Conservation (phyloP, 2,329 filamentous ascomycete species). For the Ceratocystis huliohia region DNA sequence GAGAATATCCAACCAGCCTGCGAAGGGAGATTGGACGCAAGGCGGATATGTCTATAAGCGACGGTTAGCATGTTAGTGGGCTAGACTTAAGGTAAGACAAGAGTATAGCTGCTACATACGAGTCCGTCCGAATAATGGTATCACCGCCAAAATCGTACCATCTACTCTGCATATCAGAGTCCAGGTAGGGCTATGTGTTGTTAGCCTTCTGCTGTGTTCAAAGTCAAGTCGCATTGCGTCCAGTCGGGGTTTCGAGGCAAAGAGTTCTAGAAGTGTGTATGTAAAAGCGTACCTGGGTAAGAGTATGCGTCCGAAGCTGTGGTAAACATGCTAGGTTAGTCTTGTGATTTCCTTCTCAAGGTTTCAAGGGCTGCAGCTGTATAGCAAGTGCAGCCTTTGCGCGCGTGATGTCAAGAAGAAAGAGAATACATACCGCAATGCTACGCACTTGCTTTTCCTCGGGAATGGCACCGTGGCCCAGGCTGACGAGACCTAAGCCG, state of each 20-base stretch:
- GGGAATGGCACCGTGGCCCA: conserved; percentile 14
- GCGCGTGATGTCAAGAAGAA: not conserved
- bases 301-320: conserved; percentile 76
- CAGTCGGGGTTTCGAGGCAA: conserved; percentile 19
- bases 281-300: conserved; percentile 53
- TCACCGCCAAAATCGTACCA: conserved; percentile 99
- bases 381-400: not conserved
- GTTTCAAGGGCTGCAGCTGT: not conserved
- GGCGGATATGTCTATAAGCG: conserved; percentile 63
- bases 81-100: not conserved
- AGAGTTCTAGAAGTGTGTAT: conserved; percentile 14
- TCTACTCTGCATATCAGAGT: conserved; percentile 93
- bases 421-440: conserved; percentile 22
- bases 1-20: conserved; percentile 91
- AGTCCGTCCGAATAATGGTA: conserved; percentile 64
- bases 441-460: conserved; percentile 22
- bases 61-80: not conserved
- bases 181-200: conserved; percentile 67
- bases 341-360: not conserved
- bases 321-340: conserved; percentile 20
- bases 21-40: conserved; percentile 81
- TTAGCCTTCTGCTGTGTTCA: conserved; percentile 16
- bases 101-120: conserved; percentile 33
- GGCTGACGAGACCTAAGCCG: conserved; percentile 17
- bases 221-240: conserved; percentile 22